These are phyloP conservation scores for Ophiostoma sp. DNA, from an alignment of 2,329 filamentous ascomycete genomes.

Conservation along the genomic window DNA sequence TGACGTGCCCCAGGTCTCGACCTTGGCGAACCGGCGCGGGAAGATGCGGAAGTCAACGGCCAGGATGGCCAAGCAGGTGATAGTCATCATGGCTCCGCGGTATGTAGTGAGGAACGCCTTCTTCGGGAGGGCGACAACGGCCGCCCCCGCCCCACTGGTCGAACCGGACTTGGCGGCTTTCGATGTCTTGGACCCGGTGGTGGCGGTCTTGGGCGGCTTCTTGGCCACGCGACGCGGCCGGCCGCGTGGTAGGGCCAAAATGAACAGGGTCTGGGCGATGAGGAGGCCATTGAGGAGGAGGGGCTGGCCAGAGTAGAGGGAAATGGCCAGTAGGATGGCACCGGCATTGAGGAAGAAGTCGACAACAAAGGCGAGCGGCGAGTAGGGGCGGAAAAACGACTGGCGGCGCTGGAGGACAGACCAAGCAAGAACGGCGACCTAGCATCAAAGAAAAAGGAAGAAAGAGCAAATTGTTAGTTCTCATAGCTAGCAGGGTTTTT, in stretches of 20 bases:
- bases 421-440: constrained; percentile 85
- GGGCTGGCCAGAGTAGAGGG: constrained; percentile 75
- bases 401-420: constrained; percentile 82
- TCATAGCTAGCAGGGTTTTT: constrained; percentile 4
- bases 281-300: constrained; percentile 74
- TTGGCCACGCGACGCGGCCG: constrained; percentile 36
- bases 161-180: neutral
- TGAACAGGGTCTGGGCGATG: constrained; percentile 65
- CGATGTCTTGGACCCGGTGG: neutral
- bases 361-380: constrained; percentile 63
- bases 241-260: constrained; percentile 55
- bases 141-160: constrained; percentile 31
- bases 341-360: constrained; percentile 88
- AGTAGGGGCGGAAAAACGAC: constrained; percentile 79
- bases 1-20: constrained; percentile 99
- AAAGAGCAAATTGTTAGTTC: constrained; percentile 8
- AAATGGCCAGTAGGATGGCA: constrained; percentile 79
- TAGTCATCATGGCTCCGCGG: constrained; percentile 84
- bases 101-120: constrained; percentile 94
- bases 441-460: constrained; percentile 23
- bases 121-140: constrained; percentile 64
- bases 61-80: constrained; percentile 89
- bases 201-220: constrained; percentile 46
- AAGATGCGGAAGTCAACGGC: constrained; percentile 95
- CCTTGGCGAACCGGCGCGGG: constrained; percentile 92